Base-by-base conservation (phyloP, 441 rosid genomes). In the Brassica balearica region DNA sequence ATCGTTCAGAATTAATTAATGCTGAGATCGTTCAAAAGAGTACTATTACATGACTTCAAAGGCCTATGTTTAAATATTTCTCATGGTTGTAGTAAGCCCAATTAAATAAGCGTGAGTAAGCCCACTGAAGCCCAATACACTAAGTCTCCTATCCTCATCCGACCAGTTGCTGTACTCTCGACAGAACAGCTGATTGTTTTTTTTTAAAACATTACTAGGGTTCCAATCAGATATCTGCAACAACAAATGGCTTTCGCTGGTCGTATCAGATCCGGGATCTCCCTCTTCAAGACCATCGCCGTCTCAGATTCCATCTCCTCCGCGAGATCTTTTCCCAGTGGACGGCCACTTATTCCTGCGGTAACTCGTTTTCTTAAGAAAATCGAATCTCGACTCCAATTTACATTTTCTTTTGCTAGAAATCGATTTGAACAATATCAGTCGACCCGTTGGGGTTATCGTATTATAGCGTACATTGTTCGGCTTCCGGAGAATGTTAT, bases 221-320 rank as follows among this genome's bases (percentile, higher is more conserved):
- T 71, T 80, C 79, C 72, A 75, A 69, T 79, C 71, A 36, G 19
- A 27, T 68, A 17, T 41, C 70, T 29, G 23, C 79, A 70, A 75
- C 29, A 55, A 43, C 48, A 14, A 69, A 87, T 88, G 88, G 91
- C 96, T 71, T 80, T 88, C 84, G 87, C 91, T 15, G 84, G 85
- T 64, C 96, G 96, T 71, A 23, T 92, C 82, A 85, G 97, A 89
- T 92, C 91, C 80, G 84, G 83, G 67, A 83, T 88, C 75, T 87
- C 92, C 74, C 72, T 89, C 70, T 69, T 89, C 82, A 77, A 80
- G 78, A 86, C 78, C 80, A 20, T 87, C 64, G 20, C 89, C n/a
- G 41, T 86, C 15, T 81, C 92, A 69, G 85, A 88, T 41, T 76
- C 88, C 19, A 20, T 82, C 17, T 55, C 85, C n/a, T 66, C 84